These are phyloP conservation scores for Boechera divaricarpa DNA, from an alignment of 345 rosid genomes.

Conservation along the genomic window DNA sequence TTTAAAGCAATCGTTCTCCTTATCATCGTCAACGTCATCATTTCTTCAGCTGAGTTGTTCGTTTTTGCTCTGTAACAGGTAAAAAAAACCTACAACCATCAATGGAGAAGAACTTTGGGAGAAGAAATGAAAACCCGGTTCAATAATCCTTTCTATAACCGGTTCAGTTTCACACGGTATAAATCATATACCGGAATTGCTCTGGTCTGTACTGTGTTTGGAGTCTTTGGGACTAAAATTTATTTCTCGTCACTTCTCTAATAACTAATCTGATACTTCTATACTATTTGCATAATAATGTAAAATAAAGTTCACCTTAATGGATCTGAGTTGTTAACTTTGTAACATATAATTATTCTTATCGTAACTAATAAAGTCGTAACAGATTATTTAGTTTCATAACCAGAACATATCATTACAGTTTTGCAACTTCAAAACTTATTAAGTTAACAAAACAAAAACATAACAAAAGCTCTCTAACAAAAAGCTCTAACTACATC, in stretches of 20 bases:
- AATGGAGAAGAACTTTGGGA: not conserved
- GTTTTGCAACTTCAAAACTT: constrained; percentile 25
- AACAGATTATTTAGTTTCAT: constrained; percentile 12
- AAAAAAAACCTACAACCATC: not conserved
- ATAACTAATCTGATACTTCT: not conserved
- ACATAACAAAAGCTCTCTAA: not conserved
- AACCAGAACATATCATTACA: not conserved
- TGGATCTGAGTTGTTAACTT: not conserved
- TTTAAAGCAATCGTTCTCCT: not conserved
- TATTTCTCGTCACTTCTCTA: not conserved
- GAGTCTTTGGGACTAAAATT: not conserved
- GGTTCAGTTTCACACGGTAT: too few relatives aligned
- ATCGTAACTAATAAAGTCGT: not conserved
- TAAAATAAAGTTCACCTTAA: not conserved
- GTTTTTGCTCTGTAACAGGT: not conserved
- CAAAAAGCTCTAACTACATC: constrained; percentile 17
- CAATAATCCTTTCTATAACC: not conserved
- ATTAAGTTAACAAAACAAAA: not conserved
- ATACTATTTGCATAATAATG: too few relatives aligned
- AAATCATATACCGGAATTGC: not conserved
- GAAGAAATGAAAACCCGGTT: constrained; percentile 10
- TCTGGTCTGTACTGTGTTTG: not conserved
- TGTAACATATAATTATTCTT: not conserved
- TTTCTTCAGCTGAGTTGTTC: constrained; percentile 1
- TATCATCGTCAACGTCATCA: not conserved